Evolutionary conservation across 495 filamentous ascomycete species (phyloP).

Genomic region (Mytilinidion resinicola): DNA sequence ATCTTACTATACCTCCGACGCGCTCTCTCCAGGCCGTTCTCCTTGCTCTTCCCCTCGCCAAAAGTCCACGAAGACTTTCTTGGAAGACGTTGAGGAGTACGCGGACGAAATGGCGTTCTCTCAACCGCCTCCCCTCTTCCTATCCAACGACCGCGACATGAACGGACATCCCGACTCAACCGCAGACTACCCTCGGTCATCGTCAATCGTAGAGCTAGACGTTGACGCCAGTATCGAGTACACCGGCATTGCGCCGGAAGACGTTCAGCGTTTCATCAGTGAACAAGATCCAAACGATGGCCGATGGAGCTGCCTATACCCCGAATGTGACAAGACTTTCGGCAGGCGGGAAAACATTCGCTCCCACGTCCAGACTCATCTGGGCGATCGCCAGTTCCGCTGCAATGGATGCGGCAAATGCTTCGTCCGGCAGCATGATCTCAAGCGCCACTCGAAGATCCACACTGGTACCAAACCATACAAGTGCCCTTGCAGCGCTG

Average conservation of each 20-base stretch:
- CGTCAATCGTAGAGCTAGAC: slow-evolving; percentile 40
- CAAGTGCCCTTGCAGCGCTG: slow-evolving; percentile 81
- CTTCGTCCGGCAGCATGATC: slow-evolving; percentile 93
- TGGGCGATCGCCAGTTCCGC: slow-evolving; percentile 87
- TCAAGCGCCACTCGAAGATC: slow-evolving; percentile 95
- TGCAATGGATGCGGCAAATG: slow-evolving; percentile 86
- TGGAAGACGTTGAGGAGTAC: slow-evolving; percentile 23
- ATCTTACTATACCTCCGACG: slow-evolving; percentile 29
- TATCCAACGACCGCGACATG: neutral
- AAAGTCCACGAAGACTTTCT: slow-evolving; percentile 16
- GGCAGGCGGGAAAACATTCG: slow-evolving; percentile 96
- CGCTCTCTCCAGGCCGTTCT: slow-evolving; percentile 24
- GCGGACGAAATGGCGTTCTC: slow-evolving; percentile 12
- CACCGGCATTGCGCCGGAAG: slow-evolving; percentile 79
- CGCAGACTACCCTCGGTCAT: slow-evolving; percentile 37
- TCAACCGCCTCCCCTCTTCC: slow-evolving; percentile 12
- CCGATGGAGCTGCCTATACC: slow-evolving; percentile 81
- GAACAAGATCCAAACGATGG: slow-evolving; percentile 67
- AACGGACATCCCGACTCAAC: slow-evolving; percentile 28
- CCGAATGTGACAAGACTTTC: slow-evolving; percentile 76
- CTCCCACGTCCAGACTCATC: slow-evolving; percentile 93
- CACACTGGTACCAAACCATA: slow-evolving; percentile 92
- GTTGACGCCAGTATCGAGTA: slow-evolving; percentile 41
- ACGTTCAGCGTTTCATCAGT: slow-evolving; percentile 77
- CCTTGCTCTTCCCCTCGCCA: slow-evolving; percentile 26